Evolutionary conservation across 257 asterid species (phyloP).

Genomic region (Salvia rosmarinus): DNA sequence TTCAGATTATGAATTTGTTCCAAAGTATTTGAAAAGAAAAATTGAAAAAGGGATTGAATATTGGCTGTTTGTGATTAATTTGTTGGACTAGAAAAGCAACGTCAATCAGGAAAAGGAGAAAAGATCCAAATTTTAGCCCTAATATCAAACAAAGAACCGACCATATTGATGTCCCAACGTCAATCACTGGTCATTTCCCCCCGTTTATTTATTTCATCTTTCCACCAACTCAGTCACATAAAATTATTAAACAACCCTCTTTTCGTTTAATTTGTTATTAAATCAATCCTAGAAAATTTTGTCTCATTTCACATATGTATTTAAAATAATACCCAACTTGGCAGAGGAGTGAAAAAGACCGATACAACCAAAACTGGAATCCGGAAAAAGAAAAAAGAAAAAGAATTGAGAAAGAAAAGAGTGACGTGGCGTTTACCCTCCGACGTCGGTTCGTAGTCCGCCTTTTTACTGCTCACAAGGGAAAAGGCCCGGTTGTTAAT

Average conservation of each 20-base stretch:
- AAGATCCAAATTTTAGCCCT: conserved; percentile 20
- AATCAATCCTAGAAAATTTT: conserved; percentile 14
- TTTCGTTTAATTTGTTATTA: neutral
- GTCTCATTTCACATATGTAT: conserved; percentile 12
- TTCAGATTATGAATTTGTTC: too few relatives aligned
- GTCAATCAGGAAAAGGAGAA: neutral
- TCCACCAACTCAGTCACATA: conserved; percentile 26
- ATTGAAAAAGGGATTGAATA: neutral
- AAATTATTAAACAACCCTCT: neutral
- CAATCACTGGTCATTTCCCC: conserved; percentile 33
- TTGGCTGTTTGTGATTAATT: conserved; percentile 1
- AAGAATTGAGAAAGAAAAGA: neutral
- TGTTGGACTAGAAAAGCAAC: neutral
- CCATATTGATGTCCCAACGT: neutral
- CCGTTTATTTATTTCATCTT: neutral
- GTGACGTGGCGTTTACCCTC: conserved; percentile 19
- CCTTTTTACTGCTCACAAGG: conserved; percentile 23
- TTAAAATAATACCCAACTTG: neutral
- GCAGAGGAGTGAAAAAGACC: neutral
- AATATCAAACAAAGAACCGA: conserved; percentile 3
- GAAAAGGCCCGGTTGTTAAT: neutral
- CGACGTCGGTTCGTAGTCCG: too few relatives aligned
- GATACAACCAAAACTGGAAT: conserved; percentile 3
- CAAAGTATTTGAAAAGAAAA: neutral
- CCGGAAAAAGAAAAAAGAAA: neutral